Base-by-base conservation (phyloP, 2,329 filamentous ascomycete genomes). In the Colletotrichum lupini region DNA sequence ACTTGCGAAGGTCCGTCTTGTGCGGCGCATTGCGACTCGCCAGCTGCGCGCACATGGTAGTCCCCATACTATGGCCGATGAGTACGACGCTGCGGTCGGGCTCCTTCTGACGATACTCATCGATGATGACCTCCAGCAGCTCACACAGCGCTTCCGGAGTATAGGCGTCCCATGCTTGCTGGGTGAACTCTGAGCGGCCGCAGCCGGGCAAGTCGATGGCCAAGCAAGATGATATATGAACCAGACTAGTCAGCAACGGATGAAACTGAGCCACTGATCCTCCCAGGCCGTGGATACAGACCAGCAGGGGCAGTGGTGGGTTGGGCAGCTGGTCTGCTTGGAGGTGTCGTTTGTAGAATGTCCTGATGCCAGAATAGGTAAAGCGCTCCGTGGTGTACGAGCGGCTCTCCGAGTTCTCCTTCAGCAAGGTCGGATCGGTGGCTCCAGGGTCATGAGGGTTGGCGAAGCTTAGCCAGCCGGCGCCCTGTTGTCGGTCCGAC, bases 281-380 rank as follows among this genome's bases (percentile, higher is more conserved):
- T n/a, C 96, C 97, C 11, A 98, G 88, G 1, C 97, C 97, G 79
- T 98, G 97, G 70, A 98, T 87, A 80, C 97, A 98, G 56, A 98
- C 95, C 4, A 98, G 85, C 11, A 99, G 85, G 1, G 97, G 97
- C 0, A 89, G 88, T 1, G 94, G 94, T 74, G 91, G 87, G 55
- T 86, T 88, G 3, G 94, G 95, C 4, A 98, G 87, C 81, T 97
- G 94, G 73, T 92, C 90, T n/a, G 92, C 91, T 79, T 98, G 95
- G 24, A 92, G 89, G 82, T 98, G 97, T 67, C 90, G 90, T 69
- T 93, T 90, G 83, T 93, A 95, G 82, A 98, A 98, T 56, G 95
- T 92, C 69, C 96, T 91, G 75, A 98, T 88, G 37, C 88, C 89
- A 2, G 91, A 89, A 80, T 98, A 98, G 9, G 89, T 92, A 76